Conservation (phyloP, 2,329 filamentous ascomycete genomes). For the Fonsecaea multimorphosa region DNA sequence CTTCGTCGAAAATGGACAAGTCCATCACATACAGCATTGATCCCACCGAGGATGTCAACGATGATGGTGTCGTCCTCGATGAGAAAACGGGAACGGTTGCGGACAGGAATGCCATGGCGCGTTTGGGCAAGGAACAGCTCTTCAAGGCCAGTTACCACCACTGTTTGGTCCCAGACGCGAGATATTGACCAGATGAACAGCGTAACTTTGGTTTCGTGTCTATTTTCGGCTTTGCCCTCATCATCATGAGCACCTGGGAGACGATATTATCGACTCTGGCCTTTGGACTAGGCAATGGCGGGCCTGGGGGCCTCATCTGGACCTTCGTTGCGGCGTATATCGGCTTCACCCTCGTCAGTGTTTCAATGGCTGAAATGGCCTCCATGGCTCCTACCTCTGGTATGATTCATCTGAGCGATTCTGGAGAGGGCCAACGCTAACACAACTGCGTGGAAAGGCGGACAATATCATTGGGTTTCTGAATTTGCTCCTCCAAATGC, state of each 20-base stretch:
- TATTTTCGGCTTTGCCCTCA: slow-evolving; percentile 54
- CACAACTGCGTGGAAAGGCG: slow-evolving; percentile 39
- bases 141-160: slow-evolving; percentile 42
- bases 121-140: slow-evolving; percentile 49
- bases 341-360: slow-evolving; percentile 50
- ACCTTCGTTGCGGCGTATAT: slow-evolving; percentile 56
- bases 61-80: slow-evolving; percentile 27
- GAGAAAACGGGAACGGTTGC: slow-evolving; percentile 32
- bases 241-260: slow-evolving; percentile 53
- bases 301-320: slow-evolving; percentile 61
- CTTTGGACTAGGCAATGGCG: slow-evolving; percentile 52
- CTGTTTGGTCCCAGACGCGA: neutral
- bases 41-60: slow-evolving; percentile 20
- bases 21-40: slow-evolving; percentile 23
- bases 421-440: slow-evolving; percentile 1
- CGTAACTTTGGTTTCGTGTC: slow-evolving; percentile 55
- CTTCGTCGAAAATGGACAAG: slow-evolving; percentile 25
- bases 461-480: slow-evolving; percentile 66
- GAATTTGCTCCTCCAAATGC: slow-evolving; percentile 56
- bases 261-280: slow-evolving; percentile 47
- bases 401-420: neutral
- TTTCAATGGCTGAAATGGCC: slow-evolving; percentile 58
- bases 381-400: slow-evolving; percentile 49
- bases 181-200: slow-evolving; percentile 38
- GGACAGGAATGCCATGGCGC: slow-evolving; percentile 30